Evolutionary conservation across 768 basidiomycete species (phyloP), one percentile per base, ranked within the genome.

Genomic region (Strobilomyces echinocephalus): DNA sequence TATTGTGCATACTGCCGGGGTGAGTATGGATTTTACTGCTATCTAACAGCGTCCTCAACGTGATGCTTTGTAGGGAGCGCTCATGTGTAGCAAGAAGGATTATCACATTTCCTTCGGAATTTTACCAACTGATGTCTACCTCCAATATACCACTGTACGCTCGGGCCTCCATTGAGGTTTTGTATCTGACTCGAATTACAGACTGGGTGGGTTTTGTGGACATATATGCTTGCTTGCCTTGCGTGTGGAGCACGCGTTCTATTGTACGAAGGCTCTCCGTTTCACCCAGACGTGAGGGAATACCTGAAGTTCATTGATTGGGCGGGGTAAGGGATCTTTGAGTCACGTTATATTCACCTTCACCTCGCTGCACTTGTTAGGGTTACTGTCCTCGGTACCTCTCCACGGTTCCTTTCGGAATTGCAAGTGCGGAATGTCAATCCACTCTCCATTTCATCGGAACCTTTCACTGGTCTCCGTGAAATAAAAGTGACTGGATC

Each of bases 191-290:
- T 42, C 41, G 12, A 30, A 40, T n/a, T 8, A 21, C 49, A 87
- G 85, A 85, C 85, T 10, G 86, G 81, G 15, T 88, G 87, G 87
- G 87, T 88, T 83, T 87, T 87, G 86, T 88, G 84, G 84, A 80
- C 78, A n/a, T 78, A 75, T 56, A 83, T 84, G 80, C 62, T 88
- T 35, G 63, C 70, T 3, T 77, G 73, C n/a, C 74, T 86, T 24
- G 70, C 80, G 4, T 72, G 71, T 52, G 84, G 85, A 1, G 66
- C 74, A 39, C 79, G 79, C 5, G 64, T 83, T 34, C 69, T 87
- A 43, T 57, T 82, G 24, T 86, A 85, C 48, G 85, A 87, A 49
- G 85, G 85, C 11, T 87, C 85, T 7, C 85, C 85, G 5, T 86
- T 87, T 64, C 70, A 83, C 62, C 84, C 85, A 3, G 74, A 79